Evolutionary conservation across 2,329 filamentous ascomycete genomes (phyloP), one percentile per base, ranked within the genome.

Genomic region (Clarireedia sp.): DNA sequence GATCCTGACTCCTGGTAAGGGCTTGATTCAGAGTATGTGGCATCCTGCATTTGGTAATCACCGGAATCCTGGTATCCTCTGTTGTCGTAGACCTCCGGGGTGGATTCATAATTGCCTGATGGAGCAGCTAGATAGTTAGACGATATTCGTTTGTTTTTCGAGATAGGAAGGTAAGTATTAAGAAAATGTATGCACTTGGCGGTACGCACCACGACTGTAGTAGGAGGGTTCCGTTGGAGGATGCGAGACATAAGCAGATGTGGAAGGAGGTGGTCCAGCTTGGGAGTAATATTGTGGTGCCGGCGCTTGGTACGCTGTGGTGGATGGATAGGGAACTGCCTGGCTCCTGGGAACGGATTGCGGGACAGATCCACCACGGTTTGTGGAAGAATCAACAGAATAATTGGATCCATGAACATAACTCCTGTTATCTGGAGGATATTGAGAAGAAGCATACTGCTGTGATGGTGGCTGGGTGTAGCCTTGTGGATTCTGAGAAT

Each of bases 141-240:
- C 41, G 63, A 54, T 57, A 61, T 59, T 63, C 59, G 58, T 59
- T 33, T 33, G 29, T 19, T 41, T 41, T 53, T 24, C 41, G 49
- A 58, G 38, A 33, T 12, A 33, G 51, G 41, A 29, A 45, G 33
- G 49, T 37, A 57, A 51, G 54, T 43, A 54, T 48, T 51, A 53
- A 49, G 59, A 59, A 59, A 58, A 51, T 38, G 24, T 16, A 57
- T 56, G 60, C 50, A 55, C 57, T 57, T 68, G 55, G 62, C 57
- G 60, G 72, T 78, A 83, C 77, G 76, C 76, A 80, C 81, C 79
- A 75, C 80, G 80, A 72, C 78, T 78, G 21, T 45, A 49, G 63
- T 78, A 80, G 61, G 77, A 76, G 46, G 78, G 72, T 68, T 82
- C 79, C 67, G 72, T 44, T 49, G 45, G 67, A 58, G 77, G 73